phyloP scores from a whole-genome alignment of 1,284 basidiomycete genomes.

The Phylloboletellus chloephorus region DNA sequence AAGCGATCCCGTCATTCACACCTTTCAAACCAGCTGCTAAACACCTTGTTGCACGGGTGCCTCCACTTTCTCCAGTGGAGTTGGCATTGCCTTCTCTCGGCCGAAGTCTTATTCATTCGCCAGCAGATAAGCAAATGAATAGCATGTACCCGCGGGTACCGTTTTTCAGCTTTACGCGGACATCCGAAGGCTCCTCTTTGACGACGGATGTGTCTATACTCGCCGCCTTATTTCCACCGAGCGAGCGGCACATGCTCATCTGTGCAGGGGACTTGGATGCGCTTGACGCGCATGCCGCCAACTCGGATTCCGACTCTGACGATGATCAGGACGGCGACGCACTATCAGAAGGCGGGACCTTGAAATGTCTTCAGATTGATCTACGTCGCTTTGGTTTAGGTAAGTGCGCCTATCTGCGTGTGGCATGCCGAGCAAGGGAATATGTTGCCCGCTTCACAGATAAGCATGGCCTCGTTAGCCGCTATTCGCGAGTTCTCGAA shows the following conservation, averaged over 20 bases:
- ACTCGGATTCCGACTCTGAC: conserved; percentile 30
- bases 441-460: conserved; percentile 36
- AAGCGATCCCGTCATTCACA: conserved; percentile 19
- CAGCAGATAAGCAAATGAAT: conserved; percentile 13
- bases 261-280: conserved; percentile 62
- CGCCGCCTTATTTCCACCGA: conserved; percentile 58
- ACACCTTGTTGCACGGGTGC: conserved; percentile 28
- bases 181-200: conserved; percentile 66
- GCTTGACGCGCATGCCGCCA: conserved; percentile 39
- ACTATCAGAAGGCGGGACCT: conserved; percentile 31
- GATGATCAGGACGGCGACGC: conserved; percentile 33
- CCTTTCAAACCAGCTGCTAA: conserved; percentile 35
- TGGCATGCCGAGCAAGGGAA: conserved; percentile 1
- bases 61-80: conserved; percentile 24
- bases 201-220: conserved; percentile 60
- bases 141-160: conserved; percentile 37
- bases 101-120: conserved; percentile 10
- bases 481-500: conserved; percentile 67
- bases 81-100: conserved; percentile 7
- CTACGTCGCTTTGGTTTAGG: conserved; percentile 64
- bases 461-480: conserved; percentile 71
- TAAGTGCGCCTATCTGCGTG: conserved; percentile 28
- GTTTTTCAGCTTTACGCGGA: conserved; percentile 73
- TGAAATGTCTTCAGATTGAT: conserved; percentile 68
- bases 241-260: conserved; percentile 68